phyloP scores from a whole-genome alignment of 208 protist genomes.

The Leishmania guyanensis region DNA sequence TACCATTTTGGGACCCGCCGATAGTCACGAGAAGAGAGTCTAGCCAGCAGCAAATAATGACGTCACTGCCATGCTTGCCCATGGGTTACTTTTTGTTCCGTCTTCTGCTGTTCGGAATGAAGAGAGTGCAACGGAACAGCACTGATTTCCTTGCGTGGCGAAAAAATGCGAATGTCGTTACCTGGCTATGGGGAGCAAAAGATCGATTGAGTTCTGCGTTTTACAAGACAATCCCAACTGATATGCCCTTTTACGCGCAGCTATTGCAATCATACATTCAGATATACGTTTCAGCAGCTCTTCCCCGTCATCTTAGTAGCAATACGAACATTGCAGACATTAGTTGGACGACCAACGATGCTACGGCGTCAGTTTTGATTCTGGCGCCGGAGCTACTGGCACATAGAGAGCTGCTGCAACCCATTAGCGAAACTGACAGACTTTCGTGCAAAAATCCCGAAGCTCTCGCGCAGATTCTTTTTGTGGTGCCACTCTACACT shows the following conservation, averaged over 20 bases:
- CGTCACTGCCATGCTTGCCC: conserved; percentile 74
- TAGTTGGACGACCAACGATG: conserved; percentile 48
- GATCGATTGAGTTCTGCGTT: neutral
- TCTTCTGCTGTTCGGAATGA: conserved; percentile 58
- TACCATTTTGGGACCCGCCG: conserved; percentile 86
- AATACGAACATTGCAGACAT: conserved; percentile 37
- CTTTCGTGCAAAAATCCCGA: conserved; percentile 24
- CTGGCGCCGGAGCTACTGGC: conserved; percentile 32
- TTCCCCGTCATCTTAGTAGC: conserved; percentile 25
- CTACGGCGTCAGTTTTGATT: conserved; percentile 40
- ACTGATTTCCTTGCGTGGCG: conserved; percentile 4
- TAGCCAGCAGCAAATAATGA: conserved; percentile 54
- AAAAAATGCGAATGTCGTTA: neutral
- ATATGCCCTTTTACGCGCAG: conserved; percentile 38
- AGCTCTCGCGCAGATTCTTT: conserved; percentile 24
- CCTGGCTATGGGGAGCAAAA: conserved; percentile 6
- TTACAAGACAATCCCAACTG: conserved; percentile 13
- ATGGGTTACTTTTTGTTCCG: conserved; percentile 79
- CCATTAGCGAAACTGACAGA: conserved; percentile 13
- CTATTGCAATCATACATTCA: conserved; percentile 32
- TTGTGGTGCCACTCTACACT: conserved; percentile 29
- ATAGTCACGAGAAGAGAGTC: conserved; percentile 72
- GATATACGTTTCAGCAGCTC: conserved; percentile 28
- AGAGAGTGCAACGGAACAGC: conserved; percentile 21
- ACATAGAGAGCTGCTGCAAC: conserved; percentile 20